Percentiles rank a stretch among this genome's conserved stretches.
Conservation (phyloP, 345 rosid genomes). For the Tarenaya hassleriana region DNA sequence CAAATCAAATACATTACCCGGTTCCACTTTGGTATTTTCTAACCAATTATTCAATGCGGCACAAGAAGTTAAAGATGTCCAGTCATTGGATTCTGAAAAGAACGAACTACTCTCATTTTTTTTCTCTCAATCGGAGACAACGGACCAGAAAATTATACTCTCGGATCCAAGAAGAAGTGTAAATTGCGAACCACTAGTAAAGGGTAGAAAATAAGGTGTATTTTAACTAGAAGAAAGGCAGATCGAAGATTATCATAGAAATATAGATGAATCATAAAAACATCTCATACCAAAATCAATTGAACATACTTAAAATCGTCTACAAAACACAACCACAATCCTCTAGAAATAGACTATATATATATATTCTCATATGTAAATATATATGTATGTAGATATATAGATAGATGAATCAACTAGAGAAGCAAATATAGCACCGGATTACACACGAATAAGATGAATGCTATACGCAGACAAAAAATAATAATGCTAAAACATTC, state of each 20-base stretch:
- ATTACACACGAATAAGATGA: conserved; percentile 29
- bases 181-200: no score
- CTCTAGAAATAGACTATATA: conserved; percentile 15
- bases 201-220: no score
- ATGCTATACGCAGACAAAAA: conserved; percentile 21
- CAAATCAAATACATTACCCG: no score
- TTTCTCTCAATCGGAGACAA: no score
- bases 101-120: no score
- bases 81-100: no score
- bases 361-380: conserved; percentile 8
- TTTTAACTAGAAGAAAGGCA: not conserved
- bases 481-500: conserved; percentile 11
- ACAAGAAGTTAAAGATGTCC: no score
- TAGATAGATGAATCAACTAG: not conserved
- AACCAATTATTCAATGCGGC: no score
- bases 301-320: conserved; percentile 7
- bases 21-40: no score
- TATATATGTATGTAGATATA: conserved; percentile 16
- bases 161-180: no score
- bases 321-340: conserved; percentile 17
- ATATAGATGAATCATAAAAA: conserved; percentile 19
- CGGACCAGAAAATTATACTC: no score
- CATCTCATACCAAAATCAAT: conserved; percentile 21
- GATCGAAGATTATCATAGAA: not conserved
- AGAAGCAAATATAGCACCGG: no score